Percentiles rank a stretch among this genome's conserved stretches.
These are phyloP conservation scores for Ceratobasidium sp. DNA, from an alignment of 1,284 basidiomycete genomes.

Conservation along the genomic window DNA sequence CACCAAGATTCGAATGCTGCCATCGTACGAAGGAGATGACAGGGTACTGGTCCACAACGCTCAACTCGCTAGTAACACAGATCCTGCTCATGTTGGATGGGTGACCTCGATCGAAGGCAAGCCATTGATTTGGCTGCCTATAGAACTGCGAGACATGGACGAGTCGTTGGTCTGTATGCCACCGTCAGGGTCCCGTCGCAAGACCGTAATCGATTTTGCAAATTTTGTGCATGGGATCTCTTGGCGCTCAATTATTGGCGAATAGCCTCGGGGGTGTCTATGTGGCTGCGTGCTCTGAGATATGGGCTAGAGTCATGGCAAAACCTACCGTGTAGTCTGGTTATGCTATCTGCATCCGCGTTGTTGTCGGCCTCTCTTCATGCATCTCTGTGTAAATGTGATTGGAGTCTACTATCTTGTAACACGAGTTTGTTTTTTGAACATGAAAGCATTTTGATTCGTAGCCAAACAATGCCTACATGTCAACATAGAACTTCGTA, in stretches of 20 bases:
- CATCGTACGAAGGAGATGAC: slow-evolving; percentile 6
- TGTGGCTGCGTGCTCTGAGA: neutral
- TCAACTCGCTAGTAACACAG: neutral
- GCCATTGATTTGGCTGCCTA: neutral
- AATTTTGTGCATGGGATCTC: neutral
- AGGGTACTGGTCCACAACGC: neutral
- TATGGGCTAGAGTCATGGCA: too few species aligned
- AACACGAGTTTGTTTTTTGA: too few species aligned
- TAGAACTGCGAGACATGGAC: neutral
- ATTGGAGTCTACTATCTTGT: too few species aligned
- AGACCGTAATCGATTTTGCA: neutral
- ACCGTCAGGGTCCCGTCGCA: neutral
- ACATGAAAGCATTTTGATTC: too few species aligned
- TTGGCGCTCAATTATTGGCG: neutral
- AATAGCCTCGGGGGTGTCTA: neutral
- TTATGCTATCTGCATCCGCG: neutral
- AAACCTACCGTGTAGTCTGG: too few species aligned
- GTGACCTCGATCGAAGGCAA: neutral
- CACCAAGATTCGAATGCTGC: slow-evolving; percentile 33
- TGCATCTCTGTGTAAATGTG: too few species aligned
- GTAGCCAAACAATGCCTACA: too few species aligned
- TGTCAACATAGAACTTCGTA: too few species aligned
- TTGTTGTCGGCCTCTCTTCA: too few species aligned
- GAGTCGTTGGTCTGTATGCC: neutral
- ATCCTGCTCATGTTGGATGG: neutral